Evolutionary conservation across 73 alveolate species (phyloP), one percentile per base, ranked within the genome.

Genomic region (Effrenium voratum): DNA sequence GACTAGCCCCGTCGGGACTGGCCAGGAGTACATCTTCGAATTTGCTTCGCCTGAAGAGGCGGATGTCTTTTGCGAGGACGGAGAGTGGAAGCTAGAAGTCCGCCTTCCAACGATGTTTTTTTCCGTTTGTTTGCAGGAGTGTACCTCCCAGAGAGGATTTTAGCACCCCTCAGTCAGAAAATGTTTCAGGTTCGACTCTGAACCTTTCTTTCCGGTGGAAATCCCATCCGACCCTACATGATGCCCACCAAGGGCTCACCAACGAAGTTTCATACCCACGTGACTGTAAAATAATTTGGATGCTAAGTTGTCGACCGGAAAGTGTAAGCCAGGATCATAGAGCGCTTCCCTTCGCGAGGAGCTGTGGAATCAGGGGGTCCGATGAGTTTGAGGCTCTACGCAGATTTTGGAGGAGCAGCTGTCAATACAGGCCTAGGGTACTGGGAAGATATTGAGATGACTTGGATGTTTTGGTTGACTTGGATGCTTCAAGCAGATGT

Each of bases 41-140:
- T 90, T 90, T 47, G 43, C 57, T 28, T 66, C 88, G 36, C 55
- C 97, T 30, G 97, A 66, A 36, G 88, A 90, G 80, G 97, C 97
- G 41, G 97, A 90, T 41, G 66, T 90, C 97, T 90, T 90, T 90
- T 90, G 97, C 76, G 97, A 90, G 97, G 97, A 90, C 77, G 5
- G 80, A 15, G 49, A 43, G 8, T n/a, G n/a, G n/a, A n/a, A n/a
- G n/a, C n/a, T n/a, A n/a, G n/a, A n/a, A n/a, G n/a, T n/a, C n/a
- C n/a, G n/a, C 59, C 57, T 44, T 41, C 16, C 46, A 30, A 0
- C 68, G 55, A 34, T 28, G 75, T 66, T 66, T 2, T 66, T 19
- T 52, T 52, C 19, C 19, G 8, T 52, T 8, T 8, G 19, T 52
- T 52, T 8, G 63, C 19, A 12, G 63, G 63, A 12, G 19, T 12